Percentiles rank a stretch among this genome's conserved stretches.
These are phyloP conservation scores for Botrytis byssoidea DNA, from an alignment of 2,329 filamentous ascomycete genomes.

Conservation along the genomic window DNA sequence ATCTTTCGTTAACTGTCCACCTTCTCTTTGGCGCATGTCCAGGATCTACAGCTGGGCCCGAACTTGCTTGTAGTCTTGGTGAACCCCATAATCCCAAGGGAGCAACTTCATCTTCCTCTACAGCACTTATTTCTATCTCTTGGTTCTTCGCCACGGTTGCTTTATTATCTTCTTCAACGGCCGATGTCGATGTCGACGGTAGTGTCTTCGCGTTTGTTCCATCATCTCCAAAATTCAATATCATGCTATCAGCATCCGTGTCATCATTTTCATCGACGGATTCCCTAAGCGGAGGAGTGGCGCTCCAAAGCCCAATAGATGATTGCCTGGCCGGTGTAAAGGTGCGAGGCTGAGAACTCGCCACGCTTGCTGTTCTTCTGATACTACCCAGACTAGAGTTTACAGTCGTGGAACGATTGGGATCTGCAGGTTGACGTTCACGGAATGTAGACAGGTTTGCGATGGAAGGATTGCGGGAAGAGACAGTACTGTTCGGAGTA, in stretches of 20 bases:
- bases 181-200: neutral
- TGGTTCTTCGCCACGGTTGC: neutral
- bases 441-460: conserved; percentile 32
- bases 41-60: conserved; percentile 43
- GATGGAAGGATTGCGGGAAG: conserved; percentile 40
- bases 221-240: conserved; percentile 50
- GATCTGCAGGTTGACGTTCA: conserved; percentile 29
- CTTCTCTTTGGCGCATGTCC: conserved; percentile 50
- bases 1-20: conserved; percentile 52
- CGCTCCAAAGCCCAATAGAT: conserved; percentile 51
- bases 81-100: conserved; percentile 45
- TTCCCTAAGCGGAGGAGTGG: conserved; percentile 45
- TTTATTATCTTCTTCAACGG: conserved; percentile 7
- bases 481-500: conserved; percentile 40
- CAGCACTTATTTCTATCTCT: neutral
- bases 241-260: conserved; percentile 40
- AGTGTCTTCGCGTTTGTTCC: neutral
- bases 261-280: conserved; percentile 47
- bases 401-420: conserved; percentile 21
- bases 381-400: conserved; percentile 37
- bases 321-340: conserved; percentile 33
- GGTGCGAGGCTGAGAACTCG: conserved; percentile 28
- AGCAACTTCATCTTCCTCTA: conserved; percentile 39
- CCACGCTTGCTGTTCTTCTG: conserved; percentile 37
- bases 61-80: conserved; percentile 37